Percentiles rank a stretch among this genome's conserved stretches.
phyloP scores from a whole-genome alignment of 2,329 filamentous ascomycete genomes.

The Aspergillus pseudotamarii region DNA sequence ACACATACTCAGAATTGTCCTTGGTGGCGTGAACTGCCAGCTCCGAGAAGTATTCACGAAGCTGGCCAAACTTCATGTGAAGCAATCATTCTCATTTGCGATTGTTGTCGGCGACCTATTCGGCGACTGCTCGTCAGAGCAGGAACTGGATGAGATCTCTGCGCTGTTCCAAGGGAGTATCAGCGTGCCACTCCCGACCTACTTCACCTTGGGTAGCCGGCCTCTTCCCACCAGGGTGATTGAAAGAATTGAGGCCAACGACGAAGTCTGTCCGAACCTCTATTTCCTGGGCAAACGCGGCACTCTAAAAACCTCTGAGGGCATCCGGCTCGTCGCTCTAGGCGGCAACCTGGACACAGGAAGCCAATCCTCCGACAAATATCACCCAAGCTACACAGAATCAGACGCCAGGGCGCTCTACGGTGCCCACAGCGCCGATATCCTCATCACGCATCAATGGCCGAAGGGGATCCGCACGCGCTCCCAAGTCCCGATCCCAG shows the following conservation, averaged over 20 bases:
- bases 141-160: conserved; percentile 62
- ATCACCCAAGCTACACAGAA: conserved; percentile 75
- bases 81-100: conserved; percentile 85
- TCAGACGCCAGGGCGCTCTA: conserved; percentile 75
- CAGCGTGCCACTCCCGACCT: conserved; percentile 76
- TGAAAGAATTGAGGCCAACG: conserved; percentile 72
- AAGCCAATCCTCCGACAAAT: conserved; percentile 60
- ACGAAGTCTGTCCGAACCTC: conserved; percentile 83
- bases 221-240: conserved; percentile 72
- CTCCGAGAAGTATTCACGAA: conserved; percentile 77
- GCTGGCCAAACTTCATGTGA: conserved; percentile 75
- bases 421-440: conserved; percentile 78
- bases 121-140: conserved; percentile 48
- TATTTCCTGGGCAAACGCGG: conserved; percentile 87
- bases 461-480: conserved; percentile 71
- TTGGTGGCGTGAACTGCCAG: conserved; percentile 81
- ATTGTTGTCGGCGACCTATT: conserved; percentile 87
- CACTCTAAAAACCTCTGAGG: conserved; percentile 85
- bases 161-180: conserved; percentile 74
- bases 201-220: conserved; percentile 79
- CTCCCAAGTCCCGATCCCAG: conserved; percentile 65
- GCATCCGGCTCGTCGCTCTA: conserved; percentile 81
- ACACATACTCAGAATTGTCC: conserved; percentile 60
- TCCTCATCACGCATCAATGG: conserved; percentile 86
- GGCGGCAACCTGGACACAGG: conserved; percentile 66